Evolutionary conservation across 768 basidiomycete species (phyloP), one percentile per base, ranked within the genome.

Genomic region (Auriculariales sp.): DNA sequence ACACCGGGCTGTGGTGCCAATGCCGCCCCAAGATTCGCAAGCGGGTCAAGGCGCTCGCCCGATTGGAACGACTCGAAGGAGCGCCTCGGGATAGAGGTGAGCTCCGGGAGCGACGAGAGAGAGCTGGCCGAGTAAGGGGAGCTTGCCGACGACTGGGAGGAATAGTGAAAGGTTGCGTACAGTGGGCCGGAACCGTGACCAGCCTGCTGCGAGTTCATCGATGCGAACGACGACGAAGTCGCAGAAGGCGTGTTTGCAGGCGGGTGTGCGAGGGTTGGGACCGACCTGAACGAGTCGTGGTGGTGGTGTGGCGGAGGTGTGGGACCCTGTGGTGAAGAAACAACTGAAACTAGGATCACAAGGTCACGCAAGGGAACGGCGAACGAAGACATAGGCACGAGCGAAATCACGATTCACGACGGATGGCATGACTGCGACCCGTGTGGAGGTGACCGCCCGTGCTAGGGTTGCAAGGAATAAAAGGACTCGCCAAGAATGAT

Each of bases 401-500:
- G 15, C 31, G 35, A 10, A 22, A 15, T n/a, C n/a, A n/a, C n/a
- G n/a, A n/a, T n/a, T n/a, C n/a, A n/a, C n/a, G n/a, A n/a, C n/a
- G n/a, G n/a, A n/a, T n/a, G n/a, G n/a, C n/a, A n/a, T 22, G 35
- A 36, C 35, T n/a, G 35, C 35, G 19, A 44, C 39, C 19, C 14
- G 22, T 19, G 9, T 25, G 39, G 22, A 19, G 22, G 19, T 25
- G 39, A 25, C 17, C 22, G 39, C 4, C 9, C 4, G 50, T 31
- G 44, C 46, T 29, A 39, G 22, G 28, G 31, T 6, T 25, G n/a
- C 25, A 57, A 51, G 56, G 68, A 64, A 65, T 68, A 72, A 70
- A 61, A 71, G 72, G 61, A 83, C 85, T 84, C 78, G 77, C 84
- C 81, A 85, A 88, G 71, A 84, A 86, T n/a, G 83, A 81, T 50